Conservation (phyloP, 2,329 filamentous ascomycete species). For the Cercospora beticola region DNA sequence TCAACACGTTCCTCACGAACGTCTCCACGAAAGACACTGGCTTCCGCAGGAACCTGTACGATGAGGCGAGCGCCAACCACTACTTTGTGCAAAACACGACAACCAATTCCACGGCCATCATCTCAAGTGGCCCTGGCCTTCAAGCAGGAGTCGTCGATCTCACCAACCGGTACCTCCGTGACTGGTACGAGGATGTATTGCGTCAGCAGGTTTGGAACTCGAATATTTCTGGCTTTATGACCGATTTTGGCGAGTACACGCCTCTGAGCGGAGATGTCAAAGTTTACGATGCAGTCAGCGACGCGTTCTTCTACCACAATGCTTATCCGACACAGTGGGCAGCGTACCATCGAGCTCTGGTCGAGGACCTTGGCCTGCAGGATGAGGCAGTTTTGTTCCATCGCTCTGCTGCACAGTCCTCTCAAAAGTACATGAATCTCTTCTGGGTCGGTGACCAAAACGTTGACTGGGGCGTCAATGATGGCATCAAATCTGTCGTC, state of each 20-base stretch:
- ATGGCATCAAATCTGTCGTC: conserved; percentile 40
- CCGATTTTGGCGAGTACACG: conserved; percentile 42
- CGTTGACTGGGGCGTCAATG: conserved; percentile 38
- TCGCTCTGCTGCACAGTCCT: conserved; percentile 37
- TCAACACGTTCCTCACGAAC: conserved; percentile 41
- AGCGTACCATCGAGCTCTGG: conserved; percentile 35
- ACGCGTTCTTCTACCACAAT: conserved; percentile 40
- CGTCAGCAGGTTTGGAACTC: conserved; percentile 39
- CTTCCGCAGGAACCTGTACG: conserved; percentile 36
- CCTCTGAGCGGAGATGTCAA: conserved; percentile 34
- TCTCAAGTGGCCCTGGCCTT: conserved; percentile 41
- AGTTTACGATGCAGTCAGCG: conserved; percentile 33
- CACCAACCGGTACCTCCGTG: conserved; percentile 36
- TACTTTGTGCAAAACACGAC: conserved; percentile 41
- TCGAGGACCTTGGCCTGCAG: conserved; percentile 33
- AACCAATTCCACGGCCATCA: conserved; percentile 36
- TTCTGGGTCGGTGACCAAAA: conserved; percentile 44
- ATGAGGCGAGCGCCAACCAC: conserved; percentile 34
- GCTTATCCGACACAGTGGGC: conserved; percentile 41
- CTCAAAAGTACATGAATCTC: conserved; percentile 40
- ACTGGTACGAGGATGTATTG: conserved; percentile 40
- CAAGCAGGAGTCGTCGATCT: conserved; percentile 42
- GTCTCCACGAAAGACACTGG: conserved; percentile 39
- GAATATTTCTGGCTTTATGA: conserved; percentile 41
- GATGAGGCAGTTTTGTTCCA: conserved; percentile 40